phyloP scores from a whole-genome alignment of 140 eudicot species.

The Anethum foeniculum region DNA sequence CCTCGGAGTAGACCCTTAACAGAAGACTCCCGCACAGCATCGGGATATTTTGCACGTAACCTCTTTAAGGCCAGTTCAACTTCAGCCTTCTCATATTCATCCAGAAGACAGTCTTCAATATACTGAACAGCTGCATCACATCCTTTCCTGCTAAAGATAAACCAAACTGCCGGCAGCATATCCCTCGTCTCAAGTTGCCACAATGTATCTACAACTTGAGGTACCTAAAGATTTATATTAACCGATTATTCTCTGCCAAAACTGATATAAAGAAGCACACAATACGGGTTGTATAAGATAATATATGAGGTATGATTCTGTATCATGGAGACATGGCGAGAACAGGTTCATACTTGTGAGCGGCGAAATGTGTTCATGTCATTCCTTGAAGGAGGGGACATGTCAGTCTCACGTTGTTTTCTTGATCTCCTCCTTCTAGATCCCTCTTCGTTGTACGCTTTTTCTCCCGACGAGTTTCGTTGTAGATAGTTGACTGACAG shows the following conservation, averaged over 20 bases:
- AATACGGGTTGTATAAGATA: not conserved
- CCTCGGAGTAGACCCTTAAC: conserved; percentile 84
- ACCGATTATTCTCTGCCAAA: not conserved
- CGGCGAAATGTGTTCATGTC: conserved; percentile 59
- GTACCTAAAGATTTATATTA: conserved; percentile 46
- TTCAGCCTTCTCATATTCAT: conserved; percentile 75
- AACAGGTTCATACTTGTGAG: conserved; percentile 51
- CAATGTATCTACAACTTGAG: conserved; percentile 84
- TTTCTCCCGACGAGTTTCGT: conserved; percentile 44
- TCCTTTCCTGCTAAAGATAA: conserved; percentile 97
- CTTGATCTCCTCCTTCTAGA: conserved; percentile 67
- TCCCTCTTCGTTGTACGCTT: conserved; percentile 52
- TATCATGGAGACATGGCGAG: conserved; percentile 8
- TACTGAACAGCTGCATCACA: conserved; percentile 96
- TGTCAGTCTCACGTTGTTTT: conserved; percentile 47
- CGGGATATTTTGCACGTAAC: conserved; percentile 73
- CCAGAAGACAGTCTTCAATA: conserved; percentile 67
- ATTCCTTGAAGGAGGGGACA: conserved; percentile 57
- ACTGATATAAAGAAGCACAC: not conserved
- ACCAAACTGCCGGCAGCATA: conserved; percentile 98
- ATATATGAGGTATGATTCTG: not conserved
- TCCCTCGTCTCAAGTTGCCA: conserved; percentile 69
- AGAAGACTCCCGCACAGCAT: conserved; percentile 83
- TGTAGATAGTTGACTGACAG: conserved; percentile 69
- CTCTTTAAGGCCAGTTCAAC: conserved; percentile 79